Evolutionary conservation across 106 monocot genomes (phyloP), one percentile per base, ranked within the genome.

Genomic region (Dendrobium nobile): DNA sequence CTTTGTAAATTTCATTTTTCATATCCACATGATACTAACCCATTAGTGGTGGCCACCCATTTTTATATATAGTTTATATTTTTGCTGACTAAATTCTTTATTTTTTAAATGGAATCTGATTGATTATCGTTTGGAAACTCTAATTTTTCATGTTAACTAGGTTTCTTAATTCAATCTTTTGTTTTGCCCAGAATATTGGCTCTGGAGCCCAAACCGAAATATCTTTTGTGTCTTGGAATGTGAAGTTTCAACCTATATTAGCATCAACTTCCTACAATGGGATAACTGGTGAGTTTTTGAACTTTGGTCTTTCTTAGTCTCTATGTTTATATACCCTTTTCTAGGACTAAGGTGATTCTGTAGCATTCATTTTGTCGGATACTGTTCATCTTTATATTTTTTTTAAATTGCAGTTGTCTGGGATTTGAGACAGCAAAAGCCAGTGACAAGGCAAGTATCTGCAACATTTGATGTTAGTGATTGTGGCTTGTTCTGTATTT

Each of bases 221-320:
- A 79, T 95, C 95, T 55, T 95, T 84, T 84, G 84, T 89, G 41
- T 93, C 98, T 41, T 99, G 98, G 98, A 99, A 99, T 84, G 84
- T 86, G 41, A 99, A 99, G 81, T 89, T 91, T 80, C 92, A 88
- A 72, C 91, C 89, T 74, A 91, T 99, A 83, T 79, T 99, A 74
- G 95, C 98, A 77, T 95, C 98, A 27, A 93, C 98, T 76, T 99
- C 95, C 54, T 86, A 88, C 81, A 95, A 88, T 90, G 95, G 95
- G 59, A 87, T 92, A 33, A 87, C 95, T 56, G 95, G 98, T 99
- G 61, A 67, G 47, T 27, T 10, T 47, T n/a, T 16, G 10, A 43
- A 54, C 40, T 51, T 70, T 58, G 3, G 45, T 20, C 19, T 67
- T 68, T 61, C 31, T 20, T 41, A 45, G 54, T 58, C 73, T 9